Percentiles rank a stretch among this genome's conserved stretches.
phyloP scores from a whole-genome alignment of 2,329 filamentous ascomycete species.

The Neofusicoccum ribis region DNA sequence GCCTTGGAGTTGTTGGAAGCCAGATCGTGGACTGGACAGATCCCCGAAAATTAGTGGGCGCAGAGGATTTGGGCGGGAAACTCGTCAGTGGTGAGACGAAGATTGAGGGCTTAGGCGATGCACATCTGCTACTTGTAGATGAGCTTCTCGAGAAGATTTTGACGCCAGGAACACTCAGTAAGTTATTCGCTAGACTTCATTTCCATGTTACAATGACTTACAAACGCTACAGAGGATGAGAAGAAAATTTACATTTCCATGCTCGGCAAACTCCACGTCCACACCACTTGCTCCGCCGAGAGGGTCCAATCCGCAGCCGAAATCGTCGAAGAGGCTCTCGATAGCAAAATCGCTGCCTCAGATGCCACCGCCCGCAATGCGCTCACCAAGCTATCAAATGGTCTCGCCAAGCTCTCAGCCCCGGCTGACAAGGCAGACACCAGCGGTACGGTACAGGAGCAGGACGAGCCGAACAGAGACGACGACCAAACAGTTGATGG shows the following conservation, averaged over 20 bases:
- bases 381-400: slow-evolving; percentile 54
- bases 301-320: slow-evolving; percentile 42
- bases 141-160: slow-evolving; percentile 75
- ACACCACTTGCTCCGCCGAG: slow-evolving; percentile 56
- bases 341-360: slow-evolving; percentile 49
- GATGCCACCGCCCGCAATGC: slow-evolving; percentile 55
- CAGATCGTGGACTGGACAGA: slow-evolving; percentile 95
- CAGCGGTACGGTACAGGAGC: slow-evolving; percentile 18
- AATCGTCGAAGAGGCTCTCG: slow-evolving; percentile 49
- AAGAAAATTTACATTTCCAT: slow-evolving; percentile 78
- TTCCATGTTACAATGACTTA: slow-evolving; percentile 27
- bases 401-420: slow-evolving; percentile 54
- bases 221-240: slow-evolving; percentile 66
- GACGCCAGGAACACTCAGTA: slow-evolving; percentile 64
- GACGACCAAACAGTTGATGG: neutral
- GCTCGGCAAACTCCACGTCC: slow-evolving; percentile 79
- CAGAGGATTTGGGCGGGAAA: slow-evolving; percentile 48
- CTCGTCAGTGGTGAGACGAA: slow-evolving; percentile 53
- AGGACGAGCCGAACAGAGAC: slow-evolving; percentile 16
- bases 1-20: slow-evolving; percentile 73
- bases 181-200: slow-evolving; percentile 31
- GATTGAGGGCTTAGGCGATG: slow-evolving; percentile 65
- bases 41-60: slow-evolving; percentile 71
- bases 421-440: slow-evolving; percentile 22
- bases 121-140: slow-evolving; percentile 76